Evolutionary conservation across 129 eudicot genomes (phyloP).

Genomic region (Pulicaria dysenterica): DNA sequence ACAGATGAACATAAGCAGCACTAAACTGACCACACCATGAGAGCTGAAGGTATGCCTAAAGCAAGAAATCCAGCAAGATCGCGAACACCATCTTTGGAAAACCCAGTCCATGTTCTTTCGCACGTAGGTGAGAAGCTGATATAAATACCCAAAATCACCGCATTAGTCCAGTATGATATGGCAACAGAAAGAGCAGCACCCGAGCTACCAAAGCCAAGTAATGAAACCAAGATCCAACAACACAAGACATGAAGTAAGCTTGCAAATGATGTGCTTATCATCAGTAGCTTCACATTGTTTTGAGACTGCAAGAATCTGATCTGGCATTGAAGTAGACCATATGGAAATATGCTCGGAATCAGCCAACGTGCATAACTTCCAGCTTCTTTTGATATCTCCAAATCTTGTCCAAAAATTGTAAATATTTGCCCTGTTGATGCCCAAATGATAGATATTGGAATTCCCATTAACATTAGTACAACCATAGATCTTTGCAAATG

Average conservation of each 20-base stretch:
- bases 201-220: slow-evolving; percentile 43
- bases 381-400: slow-evolving; percentile 39
- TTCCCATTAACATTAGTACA: slow-evolving; percentile 34
- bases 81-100: slow-evolving; percentile 38
- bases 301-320: slow-evolving; percentile 50
- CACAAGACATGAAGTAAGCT: slow-evolving; percentile 40
- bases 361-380: slow-evolving; percentile 42
- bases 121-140: slow-evolving; percentile 42
- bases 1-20: not conserved
- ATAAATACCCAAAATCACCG: slow-evolving; percentile 40
- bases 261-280: slow-evolving; percentile 39
- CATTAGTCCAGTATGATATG: slow-evolving; percentile 49
- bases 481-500: slow-evolving; percentile 49
- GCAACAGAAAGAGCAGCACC: slow-evolving; percentile 50
- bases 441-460: slow-evolving; percentile 49
- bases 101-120: slow-evolving; percentile 50
- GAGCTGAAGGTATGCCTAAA: slow-evolving; percentile 51
- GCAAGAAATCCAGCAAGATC: slow-evolving; percentile 40
- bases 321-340: slow-evolving; percentile 50
- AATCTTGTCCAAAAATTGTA: slow-evolving; percentile 38
- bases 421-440: slow-evolving; percentile 31
- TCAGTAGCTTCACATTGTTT: slow-evolving; percentile 43
- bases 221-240: slow-evolving; percentile 48
- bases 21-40: slow-evolving; percentile 54
- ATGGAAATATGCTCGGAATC: slow-evolving; percentile 49